Evolutionary conservation across 495 filamentous ascomycete species (phyloP).

Genomic region (Astrocystis sublimbata): DNA sequence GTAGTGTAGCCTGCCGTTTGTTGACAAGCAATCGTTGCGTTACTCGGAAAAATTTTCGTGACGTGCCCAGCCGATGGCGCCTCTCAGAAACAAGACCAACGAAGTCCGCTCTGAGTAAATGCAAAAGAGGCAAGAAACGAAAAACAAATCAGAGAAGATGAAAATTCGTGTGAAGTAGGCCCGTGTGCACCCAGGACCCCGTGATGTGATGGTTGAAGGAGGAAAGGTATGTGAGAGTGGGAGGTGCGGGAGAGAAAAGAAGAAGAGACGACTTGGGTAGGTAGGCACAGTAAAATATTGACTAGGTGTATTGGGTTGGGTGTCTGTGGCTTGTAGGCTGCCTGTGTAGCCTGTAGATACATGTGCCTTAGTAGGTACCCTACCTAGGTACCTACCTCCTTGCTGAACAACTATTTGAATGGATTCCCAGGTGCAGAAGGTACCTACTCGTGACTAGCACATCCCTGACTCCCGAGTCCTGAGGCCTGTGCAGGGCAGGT

Average conservation of each 20-base stretch:
- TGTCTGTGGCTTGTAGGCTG: constrained; percentile 37
- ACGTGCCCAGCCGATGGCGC: constrained; percentile 33
- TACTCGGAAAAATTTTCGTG: constrained; percentile 27
- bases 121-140: constrained; percentile 23
- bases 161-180: constrained; percentile 17
- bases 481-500: too few species aligned
- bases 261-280: constrained; percentile 14
- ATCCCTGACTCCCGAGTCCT: too few species aligned
- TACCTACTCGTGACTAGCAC: too few species aligned
- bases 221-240: constrained; percentile 13
- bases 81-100: constrained; percentile 46
- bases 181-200: constrained; percentile 18
- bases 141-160: constrained; percentile 12
- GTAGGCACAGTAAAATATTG: constrained; percentile 32
- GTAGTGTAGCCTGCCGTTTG: background rate
- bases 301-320: too few species aligned
- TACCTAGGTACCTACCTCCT: too few species aligned
- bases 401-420: too few species aligned
- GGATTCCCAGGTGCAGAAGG: constrained; percentile 1
- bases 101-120: constrained; percentile 33
- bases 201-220: constrained; percentile 14
- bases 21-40: constrained; percentile 21
- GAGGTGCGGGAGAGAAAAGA: constrained; percentile 9
- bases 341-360: constrained; percentile 6
- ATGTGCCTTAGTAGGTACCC: background rate